phyloP scores from a whole-genome alignment of 1,284 basidiomycete species.

The Sporisorium iseilematis-ciliati region DNA sequence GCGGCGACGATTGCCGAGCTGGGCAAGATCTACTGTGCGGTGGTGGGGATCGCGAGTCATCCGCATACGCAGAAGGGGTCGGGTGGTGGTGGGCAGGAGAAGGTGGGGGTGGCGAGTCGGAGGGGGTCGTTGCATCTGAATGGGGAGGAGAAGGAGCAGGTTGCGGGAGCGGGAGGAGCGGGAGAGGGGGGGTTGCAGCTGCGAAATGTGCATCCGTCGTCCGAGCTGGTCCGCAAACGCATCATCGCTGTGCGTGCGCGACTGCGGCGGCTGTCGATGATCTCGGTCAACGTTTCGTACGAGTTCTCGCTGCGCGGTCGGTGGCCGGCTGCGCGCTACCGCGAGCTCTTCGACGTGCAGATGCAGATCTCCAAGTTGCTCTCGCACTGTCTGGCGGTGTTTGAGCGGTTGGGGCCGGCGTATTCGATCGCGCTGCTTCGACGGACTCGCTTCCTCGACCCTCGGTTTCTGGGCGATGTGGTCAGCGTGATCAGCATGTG shows the following conservation, averaged over 20 bases:
- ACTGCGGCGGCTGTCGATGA: constrained; percentile 70
- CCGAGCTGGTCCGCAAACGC: constrained; percentile 40
- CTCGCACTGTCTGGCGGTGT: constrained; percentile 72
- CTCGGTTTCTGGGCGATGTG: constrained; percentile 82
- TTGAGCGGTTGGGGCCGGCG: constrained; percentile 47
- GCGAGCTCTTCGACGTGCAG: constrained; percentile 46
- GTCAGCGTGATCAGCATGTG: constrained; percentile 71
- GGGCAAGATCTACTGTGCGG: constrained; percentile 71
- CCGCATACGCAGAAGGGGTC: constrained; percentile 21
- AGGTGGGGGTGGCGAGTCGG: too few species aligned
- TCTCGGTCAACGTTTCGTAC: constrained; percentile 69
- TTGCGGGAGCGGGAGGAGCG: not conserved
- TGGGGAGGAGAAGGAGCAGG: not conserved
- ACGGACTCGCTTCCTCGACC: constrained; percentile 81
- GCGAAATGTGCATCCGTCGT: constrained; percentile 33
- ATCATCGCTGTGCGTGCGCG: constrained; percentile 68
- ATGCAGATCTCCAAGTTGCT: constrained; percentile 71
- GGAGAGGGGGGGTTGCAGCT: constrained; percentile 4
- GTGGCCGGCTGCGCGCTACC: constrained; percentile 61
- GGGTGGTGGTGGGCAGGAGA: constrained; percentile 7
- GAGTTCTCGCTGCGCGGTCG: constrained; percentile 68
- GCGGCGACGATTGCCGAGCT: constrained; percentile 70
- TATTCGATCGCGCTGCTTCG: constrained; percentile 76
- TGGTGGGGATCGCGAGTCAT: constrained; percentile 68
- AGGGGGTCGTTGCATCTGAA: constrained; percentile 14